phyloP scores from a whole-genome alignment of 2,329 filamentous ascomycete genomes.

The Xylariales sp. region DNA sequence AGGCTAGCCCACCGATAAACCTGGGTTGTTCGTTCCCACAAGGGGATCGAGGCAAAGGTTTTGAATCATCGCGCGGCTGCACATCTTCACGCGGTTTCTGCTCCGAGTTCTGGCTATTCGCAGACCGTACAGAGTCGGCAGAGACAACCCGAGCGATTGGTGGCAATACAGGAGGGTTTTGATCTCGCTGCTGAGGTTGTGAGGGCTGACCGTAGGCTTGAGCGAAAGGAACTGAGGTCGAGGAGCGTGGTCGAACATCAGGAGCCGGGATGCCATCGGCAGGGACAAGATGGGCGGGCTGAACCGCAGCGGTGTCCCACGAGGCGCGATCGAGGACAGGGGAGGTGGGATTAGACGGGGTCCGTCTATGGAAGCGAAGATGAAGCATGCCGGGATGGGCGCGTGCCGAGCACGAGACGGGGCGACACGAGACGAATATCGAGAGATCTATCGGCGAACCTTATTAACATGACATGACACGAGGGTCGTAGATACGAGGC shows the following conservation, averaged over 20 bases:
- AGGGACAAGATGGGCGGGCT: conserved; percentile 56
- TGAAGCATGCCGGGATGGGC: conserved; percentile 58
- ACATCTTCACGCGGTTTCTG: conserved; percentile 15
- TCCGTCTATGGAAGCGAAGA: conserved; percentile 69
- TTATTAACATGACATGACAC: conserved; percentile 42
- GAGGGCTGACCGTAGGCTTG: conserved; percentile 53
- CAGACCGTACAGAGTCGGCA: conserved; percentile 50
- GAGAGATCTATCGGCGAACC: conserved; percentile 39
- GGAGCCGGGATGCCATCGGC: conserved; percentile 60
- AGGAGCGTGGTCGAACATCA: conserved; percentile 55
- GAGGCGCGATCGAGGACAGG: conserved; percentile 61
- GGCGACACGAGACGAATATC: conserved; percentile 22
- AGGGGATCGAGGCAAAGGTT: conserved; percentile 50
- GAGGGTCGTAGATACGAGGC: conserved; percentile 12
- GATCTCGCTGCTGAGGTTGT: conserved; percentile 44
- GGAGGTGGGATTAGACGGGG: conserved; percentile 66
- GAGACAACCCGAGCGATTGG: conserved; percentile 63
- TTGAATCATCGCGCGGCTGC: conserved; percentile 40
- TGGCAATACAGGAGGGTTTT: conserved; percentile 52
- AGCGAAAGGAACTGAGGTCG: conserved; percentile 47
- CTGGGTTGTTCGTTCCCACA: conserved; percentile 55
- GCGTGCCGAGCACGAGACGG: conserved; percentile 14
- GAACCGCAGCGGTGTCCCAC: conserved; percentile 55
- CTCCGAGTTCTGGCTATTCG: conserved; percentile 34
- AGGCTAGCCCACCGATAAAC: conserved; percentile 67